Base-by-base conservation (phyloP, 1,284 basidiomycete species). In the Cutaneotrichosporon sp. region DNA sequence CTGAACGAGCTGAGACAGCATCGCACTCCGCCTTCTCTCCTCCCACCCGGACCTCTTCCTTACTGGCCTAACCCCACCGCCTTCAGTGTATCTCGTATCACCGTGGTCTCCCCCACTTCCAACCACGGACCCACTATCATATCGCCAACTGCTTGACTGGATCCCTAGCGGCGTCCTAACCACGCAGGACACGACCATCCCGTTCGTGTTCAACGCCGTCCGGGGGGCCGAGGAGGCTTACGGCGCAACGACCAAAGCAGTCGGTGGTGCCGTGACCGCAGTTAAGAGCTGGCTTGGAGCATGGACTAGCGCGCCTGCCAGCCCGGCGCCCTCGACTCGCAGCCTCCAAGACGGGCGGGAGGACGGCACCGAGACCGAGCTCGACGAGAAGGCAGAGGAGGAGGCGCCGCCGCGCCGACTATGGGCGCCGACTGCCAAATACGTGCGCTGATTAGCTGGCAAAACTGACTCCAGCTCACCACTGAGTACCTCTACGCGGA, bases 81-180 rank as follows among this genome's bases (percentile, higher is more conserved):
- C 77, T 0, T 56, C 30, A 7, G 42, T 79, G 1, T 80, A 75
- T 63, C 65, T 78, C 22, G 63, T 80, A 5, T 72, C 78, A 0
- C 77, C 78, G 0, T 80, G 78, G 78, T 73, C 73, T 10, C 77
- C 78, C 1, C 69, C 74, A 2, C 61, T 78, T 14, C 73, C 74
- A 0, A 31, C 67, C 0, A 65, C 70, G 7, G 72, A 77, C 51
- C 73, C 73, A 0, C 72, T 76, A 13, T 68, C 72, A 21, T 79
- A 77, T 67, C 65, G 69, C n/a, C 75, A 75, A 42, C 69, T 67
- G 11, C 72, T 78, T 34, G 67, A 72, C 57, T 76, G 73, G 76
- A 74, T 80, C n/a, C 78, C 78, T 1, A 65, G 63, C 18, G 58
- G 69, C 14, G 55, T 80, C n/a, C 71, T 80, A 40, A 69, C 73